These are phyloP conservation scores for Hanseniaspora sp. DNA, from an alignment of 1,139 yeast genomes.

Conservation along the genomic window DNA sequence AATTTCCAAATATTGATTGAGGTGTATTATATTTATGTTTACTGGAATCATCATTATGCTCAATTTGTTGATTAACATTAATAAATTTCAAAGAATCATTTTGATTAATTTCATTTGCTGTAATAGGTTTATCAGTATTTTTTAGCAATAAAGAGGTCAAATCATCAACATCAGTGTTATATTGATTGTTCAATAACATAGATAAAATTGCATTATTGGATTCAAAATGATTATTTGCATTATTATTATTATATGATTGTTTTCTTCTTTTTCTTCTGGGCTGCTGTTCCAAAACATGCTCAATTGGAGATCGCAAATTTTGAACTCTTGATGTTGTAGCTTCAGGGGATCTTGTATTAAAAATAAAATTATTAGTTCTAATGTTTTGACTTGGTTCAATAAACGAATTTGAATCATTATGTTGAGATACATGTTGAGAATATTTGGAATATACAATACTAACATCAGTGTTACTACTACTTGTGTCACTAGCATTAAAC, in stretches of 20 bases:
- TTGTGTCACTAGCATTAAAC: neutral
- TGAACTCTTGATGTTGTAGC: neutral
- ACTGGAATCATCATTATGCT: neutral
- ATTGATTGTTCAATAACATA: conserved; percentile 13
- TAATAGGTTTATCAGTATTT: neutral
- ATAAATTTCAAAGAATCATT: neutral
- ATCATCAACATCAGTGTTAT: conserved; percentile 15
- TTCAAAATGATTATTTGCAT: neutral
- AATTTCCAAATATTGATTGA: neutral
- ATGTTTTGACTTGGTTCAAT: neutral
- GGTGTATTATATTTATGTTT: neutral
- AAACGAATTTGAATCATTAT: neutral
- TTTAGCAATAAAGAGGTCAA: conserved; percentile 10
- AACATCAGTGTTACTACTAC: neutral
- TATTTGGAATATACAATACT: conserved; percentile 1
- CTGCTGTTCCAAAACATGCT: neutral
- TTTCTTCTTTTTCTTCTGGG: neutral
- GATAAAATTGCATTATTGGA: conserved; percentile 4
- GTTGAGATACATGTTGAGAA: neutral
- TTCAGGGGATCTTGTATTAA: neutral
- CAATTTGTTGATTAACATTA: neutral
- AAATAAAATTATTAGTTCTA: too few relatives aligned
- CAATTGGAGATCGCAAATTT: neutral
- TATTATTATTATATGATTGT: neutral
- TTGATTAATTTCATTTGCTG: neutral